Conservation (phyloP, 2,329 filamentous ascomycete genomes). For the Hypocreales sp. region DNA sequence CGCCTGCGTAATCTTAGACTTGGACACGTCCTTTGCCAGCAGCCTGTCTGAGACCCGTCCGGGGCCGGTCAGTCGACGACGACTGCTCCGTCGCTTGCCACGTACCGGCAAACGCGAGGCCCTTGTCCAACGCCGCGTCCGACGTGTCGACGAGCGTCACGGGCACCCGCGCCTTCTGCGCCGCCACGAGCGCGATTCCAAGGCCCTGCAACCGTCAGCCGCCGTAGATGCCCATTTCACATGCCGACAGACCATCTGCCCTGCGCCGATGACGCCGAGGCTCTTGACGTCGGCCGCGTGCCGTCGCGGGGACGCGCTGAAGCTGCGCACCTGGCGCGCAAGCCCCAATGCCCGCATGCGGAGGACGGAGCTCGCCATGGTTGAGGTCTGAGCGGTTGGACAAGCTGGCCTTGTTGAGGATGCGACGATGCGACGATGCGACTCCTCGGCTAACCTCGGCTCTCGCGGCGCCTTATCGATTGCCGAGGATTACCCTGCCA, state of each 20-base stretch:
- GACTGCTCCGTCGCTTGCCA: too few relatives aligned
- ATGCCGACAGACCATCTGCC: conserved; percentile 65
- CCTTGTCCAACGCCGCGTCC: conserved; percentile 74
- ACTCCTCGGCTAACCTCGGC: conserved; percentile 27
- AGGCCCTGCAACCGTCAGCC: conserved; percentile 47
- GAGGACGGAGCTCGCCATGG: conserved; percentile 24
- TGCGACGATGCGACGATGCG: conserved; percentile 1
- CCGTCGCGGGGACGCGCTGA: conserved; percentile 51
- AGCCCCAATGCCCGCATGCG: conserved; percentile 19
- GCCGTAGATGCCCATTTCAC: conserved; percentile 8
- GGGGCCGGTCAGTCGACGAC: too few relatives aligned
- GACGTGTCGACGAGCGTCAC: conserved; percentile 78
- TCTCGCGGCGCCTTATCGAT: conserved; percentile 9
- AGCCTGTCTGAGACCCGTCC: conserved; percentile 93
- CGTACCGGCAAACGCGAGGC: conserved; percentile 74
- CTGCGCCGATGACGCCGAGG: conserved; percentile 83
- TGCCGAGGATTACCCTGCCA: conserved; percentile 6
- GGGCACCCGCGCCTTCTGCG: conserved; percentile 66
- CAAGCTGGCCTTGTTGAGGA: conserved; percentile 1
- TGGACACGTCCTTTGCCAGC: conserved; percentile 80
- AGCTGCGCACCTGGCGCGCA: conserved; percentile 34
- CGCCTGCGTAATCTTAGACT: conserved; percentile 69
- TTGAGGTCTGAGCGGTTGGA: background rate
- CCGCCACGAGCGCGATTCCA: conserved; percentile 89
- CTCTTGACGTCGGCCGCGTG: conserved; percentile 63